Evolutionary conservation across 768 basidiomycete species (phyloP), one percentile per base, ranked within the genome.

Genomic region (Pulveroboletus sp.): DNA sequence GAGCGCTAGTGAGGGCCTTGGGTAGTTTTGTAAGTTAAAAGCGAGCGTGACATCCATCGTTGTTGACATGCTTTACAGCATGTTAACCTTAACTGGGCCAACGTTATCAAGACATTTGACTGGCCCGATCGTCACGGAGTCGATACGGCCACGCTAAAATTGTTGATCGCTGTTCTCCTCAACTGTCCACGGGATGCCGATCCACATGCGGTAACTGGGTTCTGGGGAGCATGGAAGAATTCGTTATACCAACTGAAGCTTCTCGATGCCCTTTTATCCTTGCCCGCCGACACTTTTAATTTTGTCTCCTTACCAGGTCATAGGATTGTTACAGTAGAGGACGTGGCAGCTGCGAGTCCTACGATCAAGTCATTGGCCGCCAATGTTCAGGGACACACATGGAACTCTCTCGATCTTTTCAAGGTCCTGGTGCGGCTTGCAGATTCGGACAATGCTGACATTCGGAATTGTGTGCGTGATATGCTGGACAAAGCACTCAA

Each of bases 401-500:
- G 94, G 94, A 98, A 98, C 65, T 93, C 90, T 6, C 72, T 93
- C 8, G 92, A 96, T 58, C 72, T 98, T 37, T 89, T 94, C 58
- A 84, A 92, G 67, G 84, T 93, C 27, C 74, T 97, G 3, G 85
- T 95, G n/a, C 78, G 81, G 49, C 75, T 86, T 46, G 85, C 87
- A 3, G 83, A 84, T 51, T 81, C 83, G 3, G 86, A 91, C 26
- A 80, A 76, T 18, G 55, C 67, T 14, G 90, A 93, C 45, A 82
- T 93, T 26, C 79, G 83, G 24, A 78, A 73, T 50, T 84, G 82
- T 56, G 92, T 94, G 26, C 77, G 86, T 39, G 93, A 96, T 57
- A 88, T 96, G 83, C 69, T 98, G 47, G 94, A 97, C 64, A 90
- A 93, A 61, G 95, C 91, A 0, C 82, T 93, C 44, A 91, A 91